Base-by-base conservation (phyloP, 768 basidiomycete genomes). In the Tulasnella sp. region DNA sequence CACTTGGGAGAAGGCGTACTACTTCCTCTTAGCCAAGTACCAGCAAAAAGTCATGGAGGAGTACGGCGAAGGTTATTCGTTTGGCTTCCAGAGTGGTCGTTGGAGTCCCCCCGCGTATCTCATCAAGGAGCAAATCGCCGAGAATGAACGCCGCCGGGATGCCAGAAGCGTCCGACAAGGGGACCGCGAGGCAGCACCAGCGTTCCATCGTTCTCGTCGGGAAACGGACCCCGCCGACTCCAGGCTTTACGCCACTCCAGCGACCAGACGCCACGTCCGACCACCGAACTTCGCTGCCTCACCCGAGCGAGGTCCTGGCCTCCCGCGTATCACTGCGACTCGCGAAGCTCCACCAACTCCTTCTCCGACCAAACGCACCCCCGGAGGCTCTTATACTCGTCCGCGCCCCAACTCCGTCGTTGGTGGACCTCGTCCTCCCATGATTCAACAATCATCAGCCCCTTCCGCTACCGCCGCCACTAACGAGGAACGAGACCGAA, bases 1-100 rank as follows among this genome's bases (percentile, higher is more conserved):
- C 90, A 90, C 90, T 12, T 90, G 94, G 81, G 93, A 94, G 14
- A 97, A 97, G 37, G 44, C 44, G 3, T 44, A 96, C 85, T 97
- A 96, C 84, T 95, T 93, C 84, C 89, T 97, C 50, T 89, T 97
- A 28, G 88, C 90, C 58, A 90, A 90, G 85, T 94, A 95, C 83
- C 90, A 93, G 80, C 92, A 95, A 83, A 91, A 90, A 79, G 87
- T 87, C 0, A 86, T 91, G 83, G 87, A 90, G 83, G 89, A 91
- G 72, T 88, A 90, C 83, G 89, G 88, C n/a, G 89, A 75, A 72
- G 81, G 82, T 64, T 72, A 72, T 42, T 69, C 74, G 12, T 74
- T 80, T 28, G 79, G 79, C 5, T 80, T 80, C 79, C 73, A 75
- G 31, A 80, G 79, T 22, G 79, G 79, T n/a, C 79, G 79, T 22